Evolutionary conservation across 768 basidiomycete species (phyloP), one percentile per base, ranked within the genome.

Genomic region (Leucosporidium scottii): DNA sequence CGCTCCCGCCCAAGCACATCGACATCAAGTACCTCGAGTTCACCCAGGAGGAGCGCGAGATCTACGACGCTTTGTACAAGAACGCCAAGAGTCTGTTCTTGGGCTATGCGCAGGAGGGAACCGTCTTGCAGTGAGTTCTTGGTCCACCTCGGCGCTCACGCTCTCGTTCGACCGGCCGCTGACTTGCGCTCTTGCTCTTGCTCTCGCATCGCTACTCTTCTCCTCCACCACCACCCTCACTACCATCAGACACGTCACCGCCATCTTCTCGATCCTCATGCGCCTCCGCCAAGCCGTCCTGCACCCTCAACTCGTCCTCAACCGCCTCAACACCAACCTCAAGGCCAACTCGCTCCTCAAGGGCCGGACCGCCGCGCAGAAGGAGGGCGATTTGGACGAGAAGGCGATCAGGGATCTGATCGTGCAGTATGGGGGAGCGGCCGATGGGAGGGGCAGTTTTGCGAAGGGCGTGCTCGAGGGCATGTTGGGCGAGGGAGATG

Each of bases 211-310:
- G 49, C 51, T n/a, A 1, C 51, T 9, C n/a, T 53, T 9, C 17
- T 53, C 15, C 2, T 15, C 15, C 39, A 8, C 15, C 13, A 9
- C 39, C 13, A 44, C 39, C 15, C 39, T 3, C 20, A 6, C 6
- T 15, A 5, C 56, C 8, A 17, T 1, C 63, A 72, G 65, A 9
- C 77, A 80, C 62, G 78, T 79, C 64, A 79, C 79, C 1, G 79
- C 78, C 39, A 80, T 81, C 66, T 83, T 97, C 74, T 91, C 93
- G 18, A 92, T 94, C 88, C 82, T 97, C 36, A 94, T 94, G 90
- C 84, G 87, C 68, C 78, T 96, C 34, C 88, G 94, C 39, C 91
- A 92, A 64, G 93, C 93, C 13, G 93, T 96, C 5, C 82, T 96
- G 27, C 94, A 97, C 76, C 91, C 94, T 0, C 84, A 84, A 68